Evolutionary conservation across 306 rosid genomes (phyloP).

Genomic region (Prunus fruticosa): DNA sequence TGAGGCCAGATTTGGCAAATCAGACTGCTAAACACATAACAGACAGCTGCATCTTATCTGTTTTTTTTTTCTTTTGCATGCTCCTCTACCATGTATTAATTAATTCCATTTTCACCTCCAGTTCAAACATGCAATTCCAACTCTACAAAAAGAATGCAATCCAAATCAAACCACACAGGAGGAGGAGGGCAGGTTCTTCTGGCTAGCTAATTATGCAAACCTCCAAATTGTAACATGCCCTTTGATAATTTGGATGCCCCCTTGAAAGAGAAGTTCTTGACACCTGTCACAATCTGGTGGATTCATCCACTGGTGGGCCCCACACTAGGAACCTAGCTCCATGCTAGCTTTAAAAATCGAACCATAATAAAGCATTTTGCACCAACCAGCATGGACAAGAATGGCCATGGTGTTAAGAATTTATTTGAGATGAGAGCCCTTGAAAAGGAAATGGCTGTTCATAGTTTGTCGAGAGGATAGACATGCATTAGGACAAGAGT

Average conservation of each 20-base stretch:
- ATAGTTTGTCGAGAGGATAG: conserved; percentile 3
- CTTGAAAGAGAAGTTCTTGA: background rate
- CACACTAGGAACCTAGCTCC: background rate
- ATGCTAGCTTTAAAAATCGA: background rate
- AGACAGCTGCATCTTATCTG: conserved; percentile 20
- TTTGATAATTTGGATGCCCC: conserved; percentile 21
- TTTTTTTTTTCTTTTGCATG: background rate
- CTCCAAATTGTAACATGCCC: conserved; percentile 6
- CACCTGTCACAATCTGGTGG: background rate
- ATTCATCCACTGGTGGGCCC: background rate
- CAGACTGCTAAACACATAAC: conserved; percentile 5
- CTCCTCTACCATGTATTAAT: conserved; percentile 5
- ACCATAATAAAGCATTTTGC: conserved; percentile 19
- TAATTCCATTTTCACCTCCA: background rate
- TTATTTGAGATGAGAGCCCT: conserved; percentile 23
- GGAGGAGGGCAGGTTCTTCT: background rate
- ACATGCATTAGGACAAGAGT: conserved; percentile 18
- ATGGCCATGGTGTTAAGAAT: conserved; percentile 18
- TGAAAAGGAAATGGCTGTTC: conserved; percentile 31
- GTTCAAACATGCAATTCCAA: conserved; percentile 2
- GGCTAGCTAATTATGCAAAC: background rate
- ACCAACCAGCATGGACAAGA: conserved; percentile 26
- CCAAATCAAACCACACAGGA: background rate
- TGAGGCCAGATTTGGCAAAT: conserved; percentile 20
- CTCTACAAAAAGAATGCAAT: background rate